Evolutionary conservation across 1,139 yeast genomes (phyloP), one percentile per base, ranked within the genome.

Genomic region (Yamadazyma membranifaciens): DNA sequence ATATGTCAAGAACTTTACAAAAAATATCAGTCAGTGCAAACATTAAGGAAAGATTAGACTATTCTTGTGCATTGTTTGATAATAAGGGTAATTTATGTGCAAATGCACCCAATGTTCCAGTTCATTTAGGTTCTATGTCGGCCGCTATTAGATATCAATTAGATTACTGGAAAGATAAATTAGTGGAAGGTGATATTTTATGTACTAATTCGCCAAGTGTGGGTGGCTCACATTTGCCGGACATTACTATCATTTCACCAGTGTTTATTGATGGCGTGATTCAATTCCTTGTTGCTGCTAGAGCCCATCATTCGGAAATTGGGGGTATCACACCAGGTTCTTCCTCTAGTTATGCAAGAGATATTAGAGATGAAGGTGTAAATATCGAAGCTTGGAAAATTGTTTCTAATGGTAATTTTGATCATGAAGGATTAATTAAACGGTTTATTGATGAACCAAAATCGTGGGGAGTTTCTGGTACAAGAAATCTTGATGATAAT

Each of bases 291-390:
- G 81, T 78, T 25, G 87, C 87, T 1, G 70, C 84, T 3, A 63
- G 87, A 34, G 87, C 85, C 9, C 87, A 81, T 53, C 86, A 81
- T 52, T 77, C 85, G 4, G 87, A 81, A 52, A 80, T 81, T 51
- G 87, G 87, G 31, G 86, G 87, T 27, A 63, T 78, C 37, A 61
- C 79, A 16, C 83, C 87, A 1, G 87, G 87, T 1, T 80, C 86
- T 1, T 78, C 80, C 73, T 81, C 84, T 3, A 81, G 85, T 5
- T 73, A 74, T 48, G 78, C 85, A 15, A 75, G 74, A 47, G 81
- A 73, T 49, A 60, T 81, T 20, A 77, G 75, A 67, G 80, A 81
- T 52, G 87, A 81, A 56, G 87, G 87, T 32, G 86, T 83, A 7
- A 69, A 77, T 38, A 77, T 81, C 43, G 67, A 68, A 44, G 73